Base-by-base conservation (phyloP, 2,329 filamentous ascomycete genomes). In the Sporothrix dimorphospora region DNA sequence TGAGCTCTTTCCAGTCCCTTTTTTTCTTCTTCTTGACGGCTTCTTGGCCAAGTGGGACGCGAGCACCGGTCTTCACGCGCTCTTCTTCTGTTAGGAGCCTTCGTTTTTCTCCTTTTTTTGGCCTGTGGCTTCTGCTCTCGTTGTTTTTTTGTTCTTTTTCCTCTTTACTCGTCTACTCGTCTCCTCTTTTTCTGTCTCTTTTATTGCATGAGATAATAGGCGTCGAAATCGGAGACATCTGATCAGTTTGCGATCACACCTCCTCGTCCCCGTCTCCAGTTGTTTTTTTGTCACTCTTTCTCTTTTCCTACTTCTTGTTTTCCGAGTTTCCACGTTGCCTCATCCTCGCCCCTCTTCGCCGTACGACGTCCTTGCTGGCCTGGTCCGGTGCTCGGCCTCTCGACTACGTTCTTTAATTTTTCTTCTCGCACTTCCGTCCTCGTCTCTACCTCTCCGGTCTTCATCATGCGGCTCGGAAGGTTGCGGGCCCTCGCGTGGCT, bases 401-500 rank as follows among this genome's bases (percentile, higher is more conserved):
- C 21, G n/a, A 49, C 40, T 30, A 9, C 11, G 1, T 21, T 14
- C 57, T 6, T 55, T 14, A 5, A 24, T 30, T 24, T n/a, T 2
- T 9, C n/a, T 5, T 4, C n/a, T 42, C 59, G 59, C 12, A 12
- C 21, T 19, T n/a, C 47, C 19, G 14, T 21, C 38, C 21, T 12
- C 16, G 12, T 34, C 6, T 11, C 11, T 11, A 27, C 12, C 30
- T 45, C 30, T 27, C 16, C 24, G 4, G 61, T n/a, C 27, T 45
- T 34, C 69, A 66, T 40, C n/a, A 72, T 74, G 70, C 70, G 53
- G 6, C 14, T 38, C 14, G 27, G 34, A 47, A 51, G 24, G 14
- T 51, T 34, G 4, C 63, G 47, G 21, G 74, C 47, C 24, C 24
- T 69, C 38, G 65, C 71, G 38, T 72, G 69, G 69, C 73, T 75